Evolutionary conservation across 768 basidiomycete genomes (phyloP).

Genomic region (Lactarius sp.): DNA sequence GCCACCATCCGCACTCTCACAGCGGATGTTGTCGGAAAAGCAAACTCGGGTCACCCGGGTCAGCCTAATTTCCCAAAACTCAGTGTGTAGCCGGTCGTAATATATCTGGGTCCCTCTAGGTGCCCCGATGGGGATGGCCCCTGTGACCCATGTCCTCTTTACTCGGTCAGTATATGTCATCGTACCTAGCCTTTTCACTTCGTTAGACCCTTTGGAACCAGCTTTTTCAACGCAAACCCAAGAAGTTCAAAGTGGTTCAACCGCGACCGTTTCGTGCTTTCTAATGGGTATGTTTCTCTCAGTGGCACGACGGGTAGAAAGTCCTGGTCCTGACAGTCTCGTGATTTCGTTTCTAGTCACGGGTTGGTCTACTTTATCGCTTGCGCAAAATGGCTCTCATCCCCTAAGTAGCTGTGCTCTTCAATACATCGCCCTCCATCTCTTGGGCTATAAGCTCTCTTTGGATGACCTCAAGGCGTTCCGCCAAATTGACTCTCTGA

Average conservation of each 20-base stretch:
- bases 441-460: slow-evolving; percentile 87
- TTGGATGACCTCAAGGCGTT: slow-evolving; percentile 91
- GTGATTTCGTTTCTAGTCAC: slow-evolving; percentile 44
- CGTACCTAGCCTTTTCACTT: background rate
- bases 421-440: slow-evolving; percentile 88
- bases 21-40: slow-evolving; percentile 73
- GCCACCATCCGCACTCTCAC: slow-evolving; percentile 74
- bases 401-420: slow-evolving; percentile 67
- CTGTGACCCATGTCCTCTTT: slow-evolving; percentile 75
- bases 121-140: slow-evolving; percentile 93
- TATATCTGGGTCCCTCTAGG: slow-evolving; percentile 38
- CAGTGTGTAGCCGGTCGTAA: background rate
- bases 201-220: slow-evolving; percentile 29
- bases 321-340: slow-evolving; percentile 11
- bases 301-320: background rate
- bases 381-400: background rate
- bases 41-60: slow-evolving; percentile 95
- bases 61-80: slow-evolving; percentile 21
- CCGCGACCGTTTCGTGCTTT: slow-evolving; percentile 94
- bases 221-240: slow-evolving; percentile 86
- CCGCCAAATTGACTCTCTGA: slow-evolving; percentile 85
- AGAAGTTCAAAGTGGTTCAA: slow-evolving; percentile 91
- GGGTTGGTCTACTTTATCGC: slow-evolving; percentile 50
- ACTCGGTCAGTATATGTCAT: slow-evolving; percentile 56
- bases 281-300: slow-evolving; percentile 68